Evolutionary conservation across 371 early-diverging fungal species (phyloP), one percentile per base, ranked within the genome.

Genomic region (Saksenaea vasiformis): DNA sequence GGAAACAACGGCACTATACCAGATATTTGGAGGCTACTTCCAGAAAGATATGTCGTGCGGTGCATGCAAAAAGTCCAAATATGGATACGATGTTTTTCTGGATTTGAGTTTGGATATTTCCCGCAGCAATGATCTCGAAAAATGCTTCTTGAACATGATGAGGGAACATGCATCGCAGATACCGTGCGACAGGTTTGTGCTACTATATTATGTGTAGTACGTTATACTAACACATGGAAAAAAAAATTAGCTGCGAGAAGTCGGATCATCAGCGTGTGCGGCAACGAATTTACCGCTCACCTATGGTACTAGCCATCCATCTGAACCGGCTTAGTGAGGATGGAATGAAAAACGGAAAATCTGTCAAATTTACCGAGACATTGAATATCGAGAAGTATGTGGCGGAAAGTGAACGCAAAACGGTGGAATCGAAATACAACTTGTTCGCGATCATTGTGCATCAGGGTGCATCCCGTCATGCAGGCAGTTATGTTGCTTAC

Each of bases 401-500:
- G 1, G 73, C 76, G 39, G 70, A 68, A 43, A 74, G 72, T 7
- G 73, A 78, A 47, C 58, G 78, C 72, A 39, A 68, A 61, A 58
- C 79, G 73, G 53, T 63, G 38, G 24, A 64, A 55, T 10, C 71
- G 34, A 65, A 62, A 31, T 91, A 94, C 59, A 69, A 78, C 15
- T 79, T 96, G 15, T 89, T 85, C 62, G 93, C 88, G 0, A 88
- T 93, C 8, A 82, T 95, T 58, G 91, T 92, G 1, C 95, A 96
- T 62, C 72, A 88, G 1, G 96, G 96, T 5, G 71, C 84, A 22
- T 82, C 90, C 0, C 78, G 83, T 38, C 83, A 88, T 54, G 90
- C 91, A 31, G 95, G 96, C 13, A 94, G 92, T 70, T 95, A 92
- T 76, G 89, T 85, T 63, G 83, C 90, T 31, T 96, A 83, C 73